Evolutionary conservation across 176 grass and related monocot species (phyloP), one percentile per base, ranked within the genome.

Genomic region (Phoenix roebelenii): DNA sequence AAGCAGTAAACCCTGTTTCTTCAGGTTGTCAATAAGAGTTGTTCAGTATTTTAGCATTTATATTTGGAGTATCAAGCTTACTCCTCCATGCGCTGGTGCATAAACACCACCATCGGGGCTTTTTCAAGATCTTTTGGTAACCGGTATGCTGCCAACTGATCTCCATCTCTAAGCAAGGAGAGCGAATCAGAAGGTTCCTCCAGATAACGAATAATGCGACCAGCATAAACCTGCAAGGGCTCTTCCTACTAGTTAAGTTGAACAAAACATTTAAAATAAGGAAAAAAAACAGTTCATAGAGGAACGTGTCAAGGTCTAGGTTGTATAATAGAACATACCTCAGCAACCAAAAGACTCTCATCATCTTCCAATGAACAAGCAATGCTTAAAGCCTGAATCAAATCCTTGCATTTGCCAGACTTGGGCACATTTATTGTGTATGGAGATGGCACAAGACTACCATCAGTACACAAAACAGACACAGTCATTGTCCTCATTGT

Each of bases 401-500:
- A 82, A 73, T 83, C 87, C 70, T 74, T 75, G 57, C 88, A 77
- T 63, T 77, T 91, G 7, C 87, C 81, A 64, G 79, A 97, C 63
- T 88, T 85, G n/a, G 93, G 78, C 61, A 97, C 87, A 60, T 49
- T 91, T 52, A 91, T 78, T 51, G 82, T 83, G 80, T 85, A 88
- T 50, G 80, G 56, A 66, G 49, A 76, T 57, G 83, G 84, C 35
- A 64, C 72, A 32, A 63, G 75, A 63, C 64, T 73, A 59, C 81
- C 93, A 80, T 97, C 87, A 69, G 87, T 85, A 66, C 87, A 85
- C 52, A 97, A 88, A 80, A 92, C 76, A 6, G 84, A 88, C 49
- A 91, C 73, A 32, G 93, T 83, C 87, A 97, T 88, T 71, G 73
- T 49, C 66, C 87, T 85, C 81, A 75, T 88, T 72, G 81, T 74